phyloP scores from a whole-genome alignment of 106 monocot species.

The Phalaenopsis aphrodite region DNA sequence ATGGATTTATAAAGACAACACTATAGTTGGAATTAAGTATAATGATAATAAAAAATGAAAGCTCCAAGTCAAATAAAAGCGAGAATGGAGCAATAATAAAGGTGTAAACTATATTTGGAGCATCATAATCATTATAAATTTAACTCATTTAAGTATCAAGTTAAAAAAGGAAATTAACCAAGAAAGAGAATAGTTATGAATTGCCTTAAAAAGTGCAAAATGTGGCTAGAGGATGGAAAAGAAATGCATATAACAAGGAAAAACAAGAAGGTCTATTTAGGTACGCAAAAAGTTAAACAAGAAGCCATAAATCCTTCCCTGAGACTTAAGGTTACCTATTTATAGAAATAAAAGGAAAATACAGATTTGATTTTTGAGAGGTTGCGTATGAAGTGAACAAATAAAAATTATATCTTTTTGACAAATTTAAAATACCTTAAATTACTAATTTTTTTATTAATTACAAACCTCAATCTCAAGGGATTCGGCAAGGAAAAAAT shows the following conservation, averaged over 20 bases:
- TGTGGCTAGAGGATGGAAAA: neutral
- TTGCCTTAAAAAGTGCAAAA: neutral
- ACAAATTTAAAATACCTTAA: too few relatives aligned
- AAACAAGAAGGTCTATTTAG: neutral
- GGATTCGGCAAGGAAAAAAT: neutral
- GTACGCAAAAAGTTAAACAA: neutral
- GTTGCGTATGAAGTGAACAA: too few relatives aligned
- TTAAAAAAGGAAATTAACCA: neutral
- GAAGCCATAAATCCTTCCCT: neutral
- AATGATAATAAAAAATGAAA: neutral
- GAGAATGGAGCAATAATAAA: neutral
- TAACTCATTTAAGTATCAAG: too few relatives aligned
- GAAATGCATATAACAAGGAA: neutral
- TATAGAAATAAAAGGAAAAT: neutral
- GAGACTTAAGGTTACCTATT: neutral
- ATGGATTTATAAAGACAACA: neutral
- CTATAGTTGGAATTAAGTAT: neutral
- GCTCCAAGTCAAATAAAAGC: neutral
- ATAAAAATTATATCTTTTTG: too few relatives aligned
- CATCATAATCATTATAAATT: neutral
- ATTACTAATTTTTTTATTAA: neutral
- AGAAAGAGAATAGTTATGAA: neutral
- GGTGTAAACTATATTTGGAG: neutral
- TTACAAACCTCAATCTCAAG: neutral
- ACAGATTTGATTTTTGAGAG: too few relatives aligned